Conservation (phyloP, 2,329 filamentous ascomycete genomes). For the Metarhizium sp. region DNA sequence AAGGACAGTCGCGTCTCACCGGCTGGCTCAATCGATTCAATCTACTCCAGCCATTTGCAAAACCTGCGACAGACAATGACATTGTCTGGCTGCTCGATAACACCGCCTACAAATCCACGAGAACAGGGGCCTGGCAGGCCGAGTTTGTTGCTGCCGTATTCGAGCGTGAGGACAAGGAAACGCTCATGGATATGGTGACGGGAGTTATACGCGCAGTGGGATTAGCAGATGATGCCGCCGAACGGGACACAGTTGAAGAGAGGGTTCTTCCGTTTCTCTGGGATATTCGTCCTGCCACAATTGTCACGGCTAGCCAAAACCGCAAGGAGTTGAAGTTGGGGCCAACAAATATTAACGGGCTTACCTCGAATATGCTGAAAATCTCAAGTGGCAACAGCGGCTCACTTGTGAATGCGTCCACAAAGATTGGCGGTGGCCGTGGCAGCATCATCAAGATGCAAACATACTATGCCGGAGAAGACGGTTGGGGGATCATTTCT, state of each 20-base stretch:
- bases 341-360: slow-evolving; percentile 62
- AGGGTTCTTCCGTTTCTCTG: slow-evolving; percentile 72
- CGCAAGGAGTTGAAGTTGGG: slow-evolving; percentile 46
- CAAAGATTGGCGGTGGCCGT: slow-evolving; percentile 39
- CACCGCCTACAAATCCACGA: slow-evolving; percentile 58
- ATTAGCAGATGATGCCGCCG: slow-evolving; percentile 49
- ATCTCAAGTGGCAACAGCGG: slow-evolving; percentile 40
- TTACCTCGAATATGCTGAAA: slow-evolving; percentile 54
- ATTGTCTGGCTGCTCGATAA: slow-evolving; percentile 88
- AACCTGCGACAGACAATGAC: slow-evolving; percentile 53
- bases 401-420: slow-evolving; percentile 33
- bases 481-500: slow-evolving; percentile 79
- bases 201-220: slow-evolving; percentile 61
- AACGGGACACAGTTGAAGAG: slow-evolving; percentile 51
- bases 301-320: slow-evolving; percentile 54
- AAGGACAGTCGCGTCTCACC: slow-evolving; percentile 21
- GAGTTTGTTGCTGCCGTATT: slow-evolving; percentile 82
- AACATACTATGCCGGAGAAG: slow-evolving; percentile 64
- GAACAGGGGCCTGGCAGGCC: slow-evolving; percentile 56
- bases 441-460: slow-evolving; percentile 52
- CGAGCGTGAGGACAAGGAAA: slow-evolving; percentile 57
- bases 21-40: slow-evolving; percentile 43
- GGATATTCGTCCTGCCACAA: slow-evolving; percentile 60
- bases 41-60: slow-evolving; percentile 37
- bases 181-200: slow-evolving; percentile 59